Base-by-base conservation (phyloP, 768 basidiomycete species). In the Leucocoprinus leucothites region DNA sequence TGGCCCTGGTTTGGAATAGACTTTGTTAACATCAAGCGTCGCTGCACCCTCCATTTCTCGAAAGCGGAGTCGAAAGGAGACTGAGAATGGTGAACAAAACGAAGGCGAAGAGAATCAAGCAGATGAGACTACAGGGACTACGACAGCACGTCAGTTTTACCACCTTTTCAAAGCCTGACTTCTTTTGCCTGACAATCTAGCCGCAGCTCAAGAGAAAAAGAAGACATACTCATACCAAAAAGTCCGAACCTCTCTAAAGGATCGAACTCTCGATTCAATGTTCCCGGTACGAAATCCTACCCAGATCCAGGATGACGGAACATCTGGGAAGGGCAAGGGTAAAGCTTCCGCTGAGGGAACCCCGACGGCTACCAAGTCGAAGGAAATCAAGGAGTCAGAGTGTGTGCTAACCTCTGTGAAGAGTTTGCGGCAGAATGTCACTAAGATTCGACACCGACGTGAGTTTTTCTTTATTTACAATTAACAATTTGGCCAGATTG, bases 261-360 rank as follows among this genome's bases (percentile, higher is more conserved):
- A 95, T 56, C 84, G 95, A 34, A 98, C 95, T 0, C 79, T 99
- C 14, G 96, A 98, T 64, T 94, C 94, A 0, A 97, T 98, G 92
- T 89, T 98, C 58, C 87, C 87, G 1, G 76, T 89, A 9, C 63
- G 71, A 21, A 82, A 85, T 58, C 80, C 84, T 2, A 74, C 77
- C 5, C 80, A 75, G 45, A 48, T 58, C 19, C 58, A 34, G 40
- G 48, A 36, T 43, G 48, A 51, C 9, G 51, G 38, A 21, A 54
- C 54, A 9, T n/a, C 7, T 34, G 47, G 21, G 40, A 34, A 46
- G 47, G 24, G 59, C 38, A 42, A 57, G 18, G 62, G 50, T 42
- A 62, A 64, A 47, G 60, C 60, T 2, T 60, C 65, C 28, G 46
- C 53, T n/a, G 49, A 60, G 51, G 57, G 64, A 52, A 49, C 64